Base-by-base conservation (phyloP, 2,329 filamentous ascomycete genomes). In the Dactylellina parvicollis region DNA sequence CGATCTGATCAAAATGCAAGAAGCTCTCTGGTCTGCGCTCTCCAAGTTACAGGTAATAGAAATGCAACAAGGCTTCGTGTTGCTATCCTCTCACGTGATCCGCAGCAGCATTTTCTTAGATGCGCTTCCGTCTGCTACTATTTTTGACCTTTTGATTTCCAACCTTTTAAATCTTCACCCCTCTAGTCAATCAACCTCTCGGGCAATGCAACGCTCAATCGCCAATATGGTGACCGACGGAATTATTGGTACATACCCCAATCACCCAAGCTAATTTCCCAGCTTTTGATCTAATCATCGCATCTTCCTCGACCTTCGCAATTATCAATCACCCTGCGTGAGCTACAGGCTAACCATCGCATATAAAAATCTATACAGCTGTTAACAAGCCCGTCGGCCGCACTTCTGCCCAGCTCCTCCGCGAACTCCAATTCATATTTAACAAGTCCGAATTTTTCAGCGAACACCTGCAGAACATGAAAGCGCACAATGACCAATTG, bases 381-480 rank as follows among this genome's bases (percentile, higher is more conserved):
- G 90, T 99, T 81, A 92, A 96, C 83, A 99, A 99, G 82, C 95
- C 95, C 26, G 85, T 89, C 78, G 90, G 89, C 78, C 87, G 94
- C 78, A 92, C 90, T 80, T 98, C 94, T 32, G 93, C 93, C 55
- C 92, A 96, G 81, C 90, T 96, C 36, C 87, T 99, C 76, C 92
- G 94, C 79, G 90, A 94, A 79, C 88, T 96, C 69, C 92, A 98
- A 83, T 83, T 85, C 18, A 87, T 90, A 76, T 96, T 98, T 85
- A 92, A 92, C 77, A 87, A 88, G 9, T 98, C 95, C 1, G 80
- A 83, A 24, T 84, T 91, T 75, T 98, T 99, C 84, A 85, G 86
- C 66, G 91, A 92, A 32, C 89, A 91, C 85, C 84, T 98, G 69
- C 83, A 88, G 28, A 82, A 85, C 57, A 88, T 93, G 77, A 83